phyloP scores from a whole-genome alignment of 2,329 filamentous ascomycete genomes.

The Trichoderma koningii region DNA sequence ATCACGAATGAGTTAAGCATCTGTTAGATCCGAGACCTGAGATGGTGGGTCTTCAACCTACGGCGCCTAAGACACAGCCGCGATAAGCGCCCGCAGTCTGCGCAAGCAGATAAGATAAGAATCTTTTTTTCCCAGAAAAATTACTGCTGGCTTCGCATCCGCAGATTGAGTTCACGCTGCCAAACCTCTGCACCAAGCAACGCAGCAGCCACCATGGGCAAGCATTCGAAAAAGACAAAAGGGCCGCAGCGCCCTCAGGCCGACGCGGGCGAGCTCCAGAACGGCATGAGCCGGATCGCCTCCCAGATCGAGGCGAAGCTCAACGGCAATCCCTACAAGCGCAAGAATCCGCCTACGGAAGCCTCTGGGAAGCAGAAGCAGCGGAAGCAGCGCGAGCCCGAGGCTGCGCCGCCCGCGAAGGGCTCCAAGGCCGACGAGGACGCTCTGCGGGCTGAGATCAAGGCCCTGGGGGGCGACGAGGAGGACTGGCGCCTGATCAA shows the following conservation, averaged over 20 bases:
- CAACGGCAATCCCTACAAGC: constrained; percentile 46
- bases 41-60: not conserved
- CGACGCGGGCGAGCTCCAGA: constrained; percentile 48
- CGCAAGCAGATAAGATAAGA: constrained; percentile 28
- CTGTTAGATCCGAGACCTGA: not conserved
- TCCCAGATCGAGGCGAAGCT: constrained; percentile 59
- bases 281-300: constrained; percentile 55
- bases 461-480: constrained; percentile 65
- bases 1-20: constrained; percentile 10
- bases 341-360: constrained; percentile 46
- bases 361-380: constrained; percentile 39
- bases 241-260: constrained; percentile 33
- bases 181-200: constrained; percentile 2
- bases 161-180: constrained; percentile 1
- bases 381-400: constrained; percentile 44
- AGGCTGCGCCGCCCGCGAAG: constrained; percentile 34
- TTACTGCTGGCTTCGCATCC: constrained; percentile 17
- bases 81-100: constrained; percentile 7
- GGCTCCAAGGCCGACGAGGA: constrained; percentile 38
- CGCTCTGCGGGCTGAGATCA: constrained; percentile 62
- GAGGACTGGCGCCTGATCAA: constrained; percentile 64
- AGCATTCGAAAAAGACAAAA: constrained; percentile 45
- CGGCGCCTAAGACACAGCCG: constrained; percentile 4
- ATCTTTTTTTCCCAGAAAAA: constrained; percentile 24
- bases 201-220: constrained; percentile 35